Evolutionary conservation across 768 basidiomycete genomes (phyloP).

Genomic region (Kockovaella imperatae): DNA sequence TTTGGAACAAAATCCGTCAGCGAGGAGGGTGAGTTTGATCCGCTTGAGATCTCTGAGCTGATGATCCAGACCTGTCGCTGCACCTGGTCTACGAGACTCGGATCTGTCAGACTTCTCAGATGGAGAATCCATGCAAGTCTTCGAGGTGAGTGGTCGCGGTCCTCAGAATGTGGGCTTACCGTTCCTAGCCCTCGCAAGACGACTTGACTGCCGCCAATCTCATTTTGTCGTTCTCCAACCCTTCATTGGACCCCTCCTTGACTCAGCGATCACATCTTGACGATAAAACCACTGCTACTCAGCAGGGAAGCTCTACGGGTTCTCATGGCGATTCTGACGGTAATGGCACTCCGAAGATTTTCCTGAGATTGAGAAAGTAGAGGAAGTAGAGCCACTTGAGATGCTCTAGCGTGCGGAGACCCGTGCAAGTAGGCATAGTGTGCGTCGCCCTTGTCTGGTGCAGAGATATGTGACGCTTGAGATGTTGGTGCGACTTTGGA

Average conservation of each 20-base stretch:
- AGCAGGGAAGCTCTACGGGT: too few species aligned
- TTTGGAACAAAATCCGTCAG: slow-evolving; percentile 67
- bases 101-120: not conserved
- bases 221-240: slow-evolving; percentile 8
- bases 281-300: not conserved
- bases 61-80: not conserved
- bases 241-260: not conserved
- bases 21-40: not conserved
- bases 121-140: not conserved
- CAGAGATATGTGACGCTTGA: too few species aligned
- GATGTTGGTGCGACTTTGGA: too few species aligned
- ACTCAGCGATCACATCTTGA: not conserved
- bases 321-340: too few species aligned
- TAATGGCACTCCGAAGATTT: too few species aligned
- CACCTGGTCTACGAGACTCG: not conserved
- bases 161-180: not conserved
- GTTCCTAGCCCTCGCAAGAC: slow-evolving; percentile 5
- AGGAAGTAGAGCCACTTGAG: too few species aligned
- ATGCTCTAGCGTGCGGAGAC: too few species aligned
- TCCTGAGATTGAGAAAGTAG: too few species aligned
- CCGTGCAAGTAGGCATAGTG: too few species aligned
- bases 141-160: not conserved
- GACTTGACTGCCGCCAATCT: slow-evolving; percentile 31
- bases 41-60: not conserved
- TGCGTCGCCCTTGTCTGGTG: too few species aligned